Evolutionary conservation across 305 asterid species (phyloP), one percentile per base, ranked within the genome.

Genomic region (Rubia balearica): DNA sequence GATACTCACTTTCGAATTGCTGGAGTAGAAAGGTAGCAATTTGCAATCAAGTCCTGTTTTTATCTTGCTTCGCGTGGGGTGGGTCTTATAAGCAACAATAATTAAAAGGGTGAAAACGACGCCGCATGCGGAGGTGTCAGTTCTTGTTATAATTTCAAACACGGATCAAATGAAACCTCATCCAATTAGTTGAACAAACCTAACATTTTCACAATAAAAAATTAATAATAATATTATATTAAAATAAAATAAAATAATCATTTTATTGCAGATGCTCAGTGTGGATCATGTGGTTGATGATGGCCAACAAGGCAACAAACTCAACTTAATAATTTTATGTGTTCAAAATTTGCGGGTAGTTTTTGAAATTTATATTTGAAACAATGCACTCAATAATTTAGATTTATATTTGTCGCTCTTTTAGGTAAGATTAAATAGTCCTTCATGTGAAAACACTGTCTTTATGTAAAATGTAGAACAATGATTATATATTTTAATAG

Each of bases 271-370:
- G 46, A 41, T 63, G 48, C 55, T 64, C 38, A 22, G 56, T 64
- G 76, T 22, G 73, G 51, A 42, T 53, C 83, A 82, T 70, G 78
- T 74, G 84, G 83, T 73, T 75, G 56, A 22, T 69, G 85, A 69
- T 73, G 78, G 69, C 73, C 72, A 75, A 67, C 79, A 55, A 21
- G 65, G 64, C 74, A 75, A 74, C 77, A 68, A 71, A 45, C 64
- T 71, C 71, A 78, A 49, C 71, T 67, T 33, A 69, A 67, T 71
- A 42, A 27, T 72, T 70, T 68, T 30, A 10, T 30, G 14, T 27
- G 64, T 0, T 59, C 38, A n/a, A n/a, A 22, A 12, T 3, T 16
- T 51, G 64, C 7, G 7, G 64, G 48, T 42, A 68, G 72, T 43
- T 70, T 74, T 70, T 74, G n/a, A 60, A 76, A 79, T 75, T 79